Conservation (phyloP, 768 basidiomycete species). For the Coprinellus aureogranulatus region DNA sequence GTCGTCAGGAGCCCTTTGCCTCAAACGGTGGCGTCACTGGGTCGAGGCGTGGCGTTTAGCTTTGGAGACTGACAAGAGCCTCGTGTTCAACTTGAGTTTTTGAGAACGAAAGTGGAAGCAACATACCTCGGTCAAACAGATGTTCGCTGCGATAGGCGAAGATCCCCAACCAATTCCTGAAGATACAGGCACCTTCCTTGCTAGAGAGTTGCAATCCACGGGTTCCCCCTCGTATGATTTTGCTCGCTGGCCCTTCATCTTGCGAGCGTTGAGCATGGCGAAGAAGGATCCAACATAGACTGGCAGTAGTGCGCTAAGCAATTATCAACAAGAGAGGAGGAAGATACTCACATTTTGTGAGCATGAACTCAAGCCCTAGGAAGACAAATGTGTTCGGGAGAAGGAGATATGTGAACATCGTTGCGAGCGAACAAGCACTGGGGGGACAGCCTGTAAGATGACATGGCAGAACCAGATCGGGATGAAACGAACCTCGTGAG, state of each 20-base stretch:
- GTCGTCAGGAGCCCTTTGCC: too few species aligned
- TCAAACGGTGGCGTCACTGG: too few species aligned
- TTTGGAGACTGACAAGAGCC: too few species aligned
- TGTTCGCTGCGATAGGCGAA: neutral
- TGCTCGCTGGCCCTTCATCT: conserved; percentile 13
- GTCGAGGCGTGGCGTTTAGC: too few species aligned
- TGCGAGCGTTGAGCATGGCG: conserved; percentile 44
- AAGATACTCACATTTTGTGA: conserved; percentile 39
- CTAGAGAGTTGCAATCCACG: neutral
- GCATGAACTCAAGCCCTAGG: conserved; percentile 39
- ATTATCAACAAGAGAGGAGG: neutral
- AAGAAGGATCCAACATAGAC: conserved; percentile 51
- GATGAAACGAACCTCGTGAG: conserved; percentile 32
- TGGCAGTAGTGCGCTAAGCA: conserved; percentile 12
- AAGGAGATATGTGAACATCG: conserved; percentile 42
- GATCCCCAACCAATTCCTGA: neutral
- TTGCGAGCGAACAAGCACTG: conserved; percentile 45
- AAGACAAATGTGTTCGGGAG: conserved; percentile 44
- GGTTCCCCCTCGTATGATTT: neutral
- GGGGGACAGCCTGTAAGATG: neutral
- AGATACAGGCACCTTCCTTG: neutral
- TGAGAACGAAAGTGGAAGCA: neutral
- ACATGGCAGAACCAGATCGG: neutral
- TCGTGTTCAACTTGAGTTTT: too few species aligned
- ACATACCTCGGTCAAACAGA: neutral